A percentile compares a stretch with the other conserved stretches of the same genome.
Conservation (phyloP, 2,329 filamentous ascomycete genomes). For the Botryosphaeria dothidea region DNA sequence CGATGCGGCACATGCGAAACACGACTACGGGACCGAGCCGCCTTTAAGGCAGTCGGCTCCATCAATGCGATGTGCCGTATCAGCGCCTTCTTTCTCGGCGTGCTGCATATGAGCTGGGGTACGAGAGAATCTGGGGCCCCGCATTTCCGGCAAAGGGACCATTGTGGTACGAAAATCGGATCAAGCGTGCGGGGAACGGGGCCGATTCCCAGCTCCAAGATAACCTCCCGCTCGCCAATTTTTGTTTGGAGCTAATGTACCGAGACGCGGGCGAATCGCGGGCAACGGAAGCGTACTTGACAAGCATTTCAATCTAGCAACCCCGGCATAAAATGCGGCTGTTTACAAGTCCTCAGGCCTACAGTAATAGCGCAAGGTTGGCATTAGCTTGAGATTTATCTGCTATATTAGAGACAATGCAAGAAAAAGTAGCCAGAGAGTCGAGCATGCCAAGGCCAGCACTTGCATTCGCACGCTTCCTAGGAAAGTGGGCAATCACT, state of each 20-base stretch:
- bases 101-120: not conserved
- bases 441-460: conserved; percentile 25
- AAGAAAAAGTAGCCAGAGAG: conserved; percentile 3
- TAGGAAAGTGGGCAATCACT: conserved; percentile 30
- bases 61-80: not conserved
- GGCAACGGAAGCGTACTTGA: not conserved
- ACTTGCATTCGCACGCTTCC: conserved; percentile 31
- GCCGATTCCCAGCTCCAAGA: not conserved
- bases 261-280: not conserved
- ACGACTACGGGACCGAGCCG: not conserved
- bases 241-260: not conserved
- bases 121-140: not conserved
- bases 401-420: too few species aligned
- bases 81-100: not conserved
- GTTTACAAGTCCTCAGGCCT: too few species aligned
- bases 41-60: not conserved
- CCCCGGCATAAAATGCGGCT: too few species aligned
- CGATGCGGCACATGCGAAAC: not conserved
- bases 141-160: not conserved
- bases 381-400: too few species aligned
- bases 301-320: too few species aligned
- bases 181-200: not conserved
- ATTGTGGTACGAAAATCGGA: not conserved
- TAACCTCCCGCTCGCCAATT: not conserved
- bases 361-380: too few species aligned